A percentile compares a stretch with the other conserved stretches of the same genome.
These are phyloP conservation scores for Arabidopsis arenosa DNA, from an alignment of 345 rosid species.

Conservation along the genomic window DNA sequence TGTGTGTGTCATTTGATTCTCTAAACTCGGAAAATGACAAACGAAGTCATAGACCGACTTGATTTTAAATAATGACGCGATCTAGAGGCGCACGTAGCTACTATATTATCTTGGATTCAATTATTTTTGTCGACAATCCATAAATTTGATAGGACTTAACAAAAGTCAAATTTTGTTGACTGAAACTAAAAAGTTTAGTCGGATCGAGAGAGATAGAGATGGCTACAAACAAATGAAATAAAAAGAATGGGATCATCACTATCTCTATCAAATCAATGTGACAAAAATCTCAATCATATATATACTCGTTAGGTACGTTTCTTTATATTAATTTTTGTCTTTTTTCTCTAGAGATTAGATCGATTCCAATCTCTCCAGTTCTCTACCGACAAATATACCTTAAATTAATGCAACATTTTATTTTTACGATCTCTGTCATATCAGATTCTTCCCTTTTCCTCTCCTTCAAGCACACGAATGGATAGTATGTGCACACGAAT, in stretches of 20 bases:
- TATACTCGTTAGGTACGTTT: slow-evolving; percentile 35
- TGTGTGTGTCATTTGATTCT: not conserved
- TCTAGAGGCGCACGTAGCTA: slow-evolving; percentile 28
- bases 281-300: slow-evolving; percentile 39
- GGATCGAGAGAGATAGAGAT: slow-evolving; percentile 34
- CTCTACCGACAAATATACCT: slow-evolving; percentile 39
- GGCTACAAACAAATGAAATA: slow-evolving; percentile 23
- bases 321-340: not conserved
- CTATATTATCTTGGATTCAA: slow-evolving; percentile 6
- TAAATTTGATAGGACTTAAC: slow-evolving; percentile 36
- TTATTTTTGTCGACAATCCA: slow-evolving; percentile 31
- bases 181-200: slow-evolving; percentile 28
- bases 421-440: slow-evolving; percentile 37
- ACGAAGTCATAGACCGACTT: slow-evolving; percentile 12
- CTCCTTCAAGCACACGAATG: slow-evolving; percentile 22
- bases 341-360: slow-evolving; percentile 12
- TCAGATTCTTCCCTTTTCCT: slow-evolving; percentile 9
- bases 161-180: slow-evolving; percentile 40
- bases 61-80: slow-evolving; percentile 8
- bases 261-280: slow-evolving; percentile 42
- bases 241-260: slow-evolving; percentile 33
- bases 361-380: slow-evolving; percentile 19
- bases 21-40: slow-evolving; percentile 23
- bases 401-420: slow-evolving; percentile 28
- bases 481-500: slow-evolving; percentile 19